Evolutionary conservation across 495 filamentous ascomycete genomes (phyloP).

Genomic region (Lophiostoma macrostomum): DNA sequence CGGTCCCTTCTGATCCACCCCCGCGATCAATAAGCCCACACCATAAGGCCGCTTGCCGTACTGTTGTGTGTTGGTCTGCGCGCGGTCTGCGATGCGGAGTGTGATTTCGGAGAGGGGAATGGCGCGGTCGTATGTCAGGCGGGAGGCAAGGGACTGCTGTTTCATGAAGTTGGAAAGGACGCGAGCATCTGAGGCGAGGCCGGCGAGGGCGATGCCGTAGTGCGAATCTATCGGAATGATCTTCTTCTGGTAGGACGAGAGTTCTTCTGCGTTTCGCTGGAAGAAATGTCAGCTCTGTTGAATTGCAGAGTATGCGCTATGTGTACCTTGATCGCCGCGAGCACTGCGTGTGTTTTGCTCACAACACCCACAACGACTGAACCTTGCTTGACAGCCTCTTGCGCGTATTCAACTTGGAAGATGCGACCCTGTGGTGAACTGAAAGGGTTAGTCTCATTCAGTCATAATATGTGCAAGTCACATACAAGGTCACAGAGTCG

Average conservation of each 20-base stretch:
- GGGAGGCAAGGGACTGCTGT: conserved; percentile 91
- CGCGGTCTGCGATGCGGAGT: conserved; percentile 86
- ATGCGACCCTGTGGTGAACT: conserved; percentile 99
- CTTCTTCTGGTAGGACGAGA: conserved; percentile 99
- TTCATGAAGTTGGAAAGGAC: conserved; percentile 99
- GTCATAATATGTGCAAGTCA: conserved; percentile 16
- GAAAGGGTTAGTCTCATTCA: conserved; percentile 22
- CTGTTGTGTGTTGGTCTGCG: conserved; percentile 95
- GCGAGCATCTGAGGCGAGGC: conserved; percentile 94
- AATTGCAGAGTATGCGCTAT: neutral
- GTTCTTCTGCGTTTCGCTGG: conserved; percentile 98
- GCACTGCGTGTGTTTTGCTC: conserved; percentile 95
- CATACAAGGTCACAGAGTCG: conserved; percentile 98
- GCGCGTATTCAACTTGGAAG: conserved; percentile 99
- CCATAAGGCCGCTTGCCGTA: conserved; percentile 97
- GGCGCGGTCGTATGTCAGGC: conserved; percentile 90
- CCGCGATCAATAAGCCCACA: conserved; percentile 88
- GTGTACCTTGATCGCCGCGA: conserved; percentile 91
- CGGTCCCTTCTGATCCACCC: conserved; percentile 87
- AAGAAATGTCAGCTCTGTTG: conserved; percentile 10
- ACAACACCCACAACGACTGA: conserved; percentile 95
- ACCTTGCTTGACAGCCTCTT: conserved; percentile 97
- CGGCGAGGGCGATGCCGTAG: conserved; percentile 91
- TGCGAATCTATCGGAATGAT: conserved; percentile 94
- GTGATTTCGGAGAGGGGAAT: conserved; percentile 87